These are phyloP conservation scores for Trichoderma simmonsii DNA, from an alignment of 2,329 filamentous ascomycete genomes.

Conservation along the genomic window DNA sequence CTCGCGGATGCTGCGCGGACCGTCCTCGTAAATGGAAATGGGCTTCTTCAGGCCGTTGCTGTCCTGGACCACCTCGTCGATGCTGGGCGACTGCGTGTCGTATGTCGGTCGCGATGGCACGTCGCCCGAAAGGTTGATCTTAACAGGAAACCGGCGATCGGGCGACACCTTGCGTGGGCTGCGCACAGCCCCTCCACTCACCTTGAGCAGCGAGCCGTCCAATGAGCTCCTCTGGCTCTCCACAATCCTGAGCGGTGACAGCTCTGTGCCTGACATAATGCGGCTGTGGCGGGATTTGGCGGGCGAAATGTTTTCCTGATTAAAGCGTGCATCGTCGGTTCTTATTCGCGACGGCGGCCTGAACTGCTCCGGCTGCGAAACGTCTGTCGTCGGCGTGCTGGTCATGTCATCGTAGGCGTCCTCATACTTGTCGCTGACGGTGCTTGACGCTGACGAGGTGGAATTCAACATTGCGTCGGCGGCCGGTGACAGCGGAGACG, in stretches of 20 bases:
- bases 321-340: constrained; percentile 32
- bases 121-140: constrained; percentile 42
- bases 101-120: constrained; percentile 23
- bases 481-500: constrained; percentile 41
- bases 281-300: constrained; percentile 51
- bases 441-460: constrained; percentile 32
- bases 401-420: constrained; percentile 34
- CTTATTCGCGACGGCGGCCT: constrained; percentile 23
- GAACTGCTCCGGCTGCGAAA: not conserved
- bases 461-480: constrained; percentile 39
- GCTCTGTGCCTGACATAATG: constrained; percentile 54
- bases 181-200: constrained; percentile 31
- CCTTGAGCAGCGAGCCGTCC: constrained; percentile 22
- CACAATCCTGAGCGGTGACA: constrained; percentile 58
- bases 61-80: constrained; percentile 53
- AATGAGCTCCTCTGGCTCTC: constrained; percentile 32
- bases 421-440: constrained; percentile 28
- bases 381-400: constrained; percentile 22
- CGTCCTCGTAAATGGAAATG: constrained; percentile 62
- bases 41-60: constrained; percentile 57
- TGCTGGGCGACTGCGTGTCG: constrained; percentile 41
- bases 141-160: constrained; percentile 60
- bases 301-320: constrained; percentile 48
- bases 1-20: constrained; percentile 31
- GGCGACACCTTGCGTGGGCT: constrained; percentile 50